Percentiles rank a stretch among this genome's conserved stretches.
phyloP scores from a whole-genome alignment of 108 stramenopile species.

The Cyclotella sp. region DNA sequence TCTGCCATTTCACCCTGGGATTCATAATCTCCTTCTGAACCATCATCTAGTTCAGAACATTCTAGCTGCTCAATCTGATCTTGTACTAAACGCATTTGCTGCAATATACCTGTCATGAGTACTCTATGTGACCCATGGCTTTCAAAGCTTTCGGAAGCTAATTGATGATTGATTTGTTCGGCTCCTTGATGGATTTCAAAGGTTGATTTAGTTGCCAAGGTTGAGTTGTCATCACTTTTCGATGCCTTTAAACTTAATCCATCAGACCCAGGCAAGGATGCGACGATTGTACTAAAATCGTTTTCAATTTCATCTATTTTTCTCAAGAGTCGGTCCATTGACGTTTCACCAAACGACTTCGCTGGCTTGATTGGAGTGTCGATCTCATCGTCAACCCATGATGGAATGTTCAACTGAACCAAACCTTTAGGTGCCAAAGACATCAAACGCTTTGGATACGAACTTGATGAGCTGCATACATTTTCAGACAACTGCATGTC shows the following conservation, averaged over 20 bases:
- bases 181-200: conserved; percentile 1
- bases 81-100: conserved; percentile 39
- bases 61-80: conserved; percentile 47
- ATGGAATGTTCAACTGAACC: conserved; percentile 31
- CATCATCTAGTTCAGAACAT: conserved; percentile 34
- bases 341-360: conserved; percentile 41
- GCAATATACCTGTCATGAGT: conserved; percentile 25
- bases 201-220: conserved; percentile 18
- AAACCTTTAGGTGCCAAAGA: background rate
- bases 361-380: conserved; percentile 26
- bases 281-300: conserved; percentile 48
- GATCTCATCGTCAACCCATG: conserved; percentile 51
- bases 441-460: background rate
- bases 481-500: background rate
- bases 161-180: background rate
- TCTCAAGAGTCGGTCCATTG: conserved; percentile 42
- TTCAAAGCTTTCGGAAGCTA: conserved; percentile 34
- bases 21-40: conserved; percentile 23
- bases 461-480: background rate
- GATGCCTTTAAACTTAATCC: conserved; percentile 23
- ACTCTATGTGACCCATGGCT: conserved; percentile 38
- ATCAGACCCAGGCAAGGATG: conserved; percentile 39
- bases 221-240: conserved; percentile 25
- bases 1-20: conserved; percentile 51
- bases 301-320: conserved; percentile 55